phyloP scores from a whole-genome alignment of 768 basidiomycete species.

The Psilocybe subaeruginosa region DNA sequence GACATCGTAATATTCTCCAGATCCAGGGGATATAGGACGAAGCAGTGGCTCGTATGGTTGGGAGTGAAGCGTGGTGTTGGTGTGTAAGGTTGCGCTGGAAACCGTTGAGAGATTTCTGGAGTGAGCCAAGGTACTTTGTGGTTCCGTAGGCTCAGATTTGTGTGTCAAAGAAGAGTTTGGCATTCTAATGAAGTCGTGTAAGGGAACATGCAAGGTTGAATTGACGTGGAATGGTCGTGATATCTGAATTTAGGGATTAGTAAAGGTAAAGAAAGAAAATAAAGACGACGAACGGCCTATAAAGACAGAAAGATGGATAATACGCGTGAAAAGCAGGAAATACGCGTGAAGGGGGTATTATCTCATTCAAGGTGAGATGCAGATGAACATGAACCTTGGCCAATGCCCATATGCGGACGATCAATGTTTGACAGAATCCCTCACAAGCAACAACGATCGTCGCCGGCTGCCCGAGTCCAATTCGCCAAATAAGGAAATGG shows the following conservation, averaged over 20 bases:
- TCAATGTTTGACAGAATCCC: constrained; percentile 13
- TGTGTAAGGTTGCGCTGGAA: constrained; percentile 40
- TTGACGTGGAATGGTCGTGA: constrained; percentile 10
- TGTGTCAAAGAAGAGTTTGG: constrained; percentile 55
- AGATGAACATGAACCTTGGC: constrained; percentile 18
- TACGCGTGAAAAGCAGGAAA: constrained; percentile 19
- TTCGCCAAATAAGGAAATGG: constrained; percentile 16
- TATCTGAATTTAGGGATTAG: constrained; percentile 12
- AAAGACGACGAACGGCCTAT: not conserved
- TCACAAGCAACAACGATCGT: constrained; percentile 15
- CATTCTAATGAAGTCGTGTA: constrained; percentile 37
- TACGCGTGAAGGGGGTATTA: constrained; percentile 14
- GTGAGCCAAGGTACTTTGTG: constrained; percentile 40
- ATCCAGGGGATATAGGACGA: constrained; percentile 33
- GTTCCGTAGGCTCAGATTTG: constrained; percentile 36
- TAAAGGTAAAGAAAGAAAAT: not conserved
- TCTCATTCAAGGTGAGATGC: constrained; percentile 8
- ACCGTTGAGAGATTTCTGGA: constrained; percentile 42
- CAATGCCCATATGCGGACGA: constrained; percentile 11
- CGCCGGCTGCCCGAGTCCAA: not conserved
- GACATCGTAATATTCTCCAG: constrained; percentile 37
- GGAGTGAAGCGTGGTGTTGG: constrained; percentile 41
- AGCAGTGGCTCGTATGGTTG: constrained; percentile 50
- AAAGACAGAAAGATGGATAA: constrained; percentile 1
- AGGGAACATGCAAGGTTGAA: constrained; percentile 13